phyloP scores from a whole-genome alignment of 2,329 filamentous ascomycete genomes.

The Aspergillus texensis region DNA sequence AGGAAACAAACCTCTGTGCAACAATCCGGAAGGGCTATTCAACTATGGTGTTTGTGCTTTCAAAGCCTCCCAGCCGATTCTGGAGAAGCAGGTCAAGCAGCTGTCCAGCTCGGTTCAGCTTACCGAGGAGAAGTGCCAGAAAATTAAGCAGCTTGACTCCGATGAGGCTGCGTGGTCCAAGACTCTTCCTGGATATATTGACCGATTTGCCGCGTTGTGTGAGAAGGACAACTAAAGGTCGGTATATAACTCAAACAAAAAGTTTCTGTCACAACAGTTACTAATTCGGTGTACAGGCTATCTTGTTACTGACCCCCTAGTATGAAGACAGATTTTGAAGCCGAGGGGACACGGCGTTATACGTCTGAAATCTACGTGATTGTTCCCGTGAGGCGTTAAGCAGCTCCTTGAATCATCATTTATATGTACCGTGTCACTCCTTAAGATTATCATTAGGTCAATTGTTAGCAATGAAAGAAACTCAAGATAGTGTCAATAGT shows the following conservation, averaged over 20 bases:
- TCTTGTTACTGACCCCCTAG: neutral
- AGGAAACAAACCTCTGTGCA: conserved; percentile 14
- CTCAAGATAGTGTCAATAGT: too few species aligned
- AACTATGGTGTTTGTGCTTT: conserved; percentile 8
- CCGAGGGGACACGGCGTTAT: accelerated
- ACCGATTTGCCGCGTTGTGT: conserved; percentile 9
- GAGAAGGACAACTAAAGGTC: conserved; percentile 13
- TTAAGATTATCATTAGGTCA: neutral
- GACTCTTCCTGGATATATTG: conserved; percentile 12
- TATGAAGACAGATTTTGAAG: too few species aligned
- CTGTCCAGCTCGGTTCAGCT: neutral
- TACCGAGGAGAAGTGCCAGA: conserved; percentile 9
- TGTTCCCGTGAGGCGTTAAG: neutral
- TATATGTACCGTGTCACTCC: neutral
- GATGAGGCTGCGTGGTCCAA: conserved; percentile 10
- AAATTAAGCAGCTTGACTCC: conserved; percentile 10
- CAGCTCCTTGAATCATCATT: neutral
- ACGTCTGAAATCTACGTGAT: neutral
- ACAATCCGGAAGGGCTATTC: conserved; percentile 3
- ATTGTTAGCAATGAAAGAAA: too few species aligned
- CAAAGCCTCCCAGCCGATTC: conserved; percentile 12
- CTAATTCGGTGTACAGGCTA: too few species aligned
- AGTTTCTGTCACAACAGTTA: too few species aligned
- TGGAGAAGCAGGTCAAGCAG: conserved; percentile 4
- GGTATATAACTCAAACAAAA: neutral